phyloP scores from a whole-genome alignment of 768 basidiomycete species.

The Leccinum arenicola region DNA sequence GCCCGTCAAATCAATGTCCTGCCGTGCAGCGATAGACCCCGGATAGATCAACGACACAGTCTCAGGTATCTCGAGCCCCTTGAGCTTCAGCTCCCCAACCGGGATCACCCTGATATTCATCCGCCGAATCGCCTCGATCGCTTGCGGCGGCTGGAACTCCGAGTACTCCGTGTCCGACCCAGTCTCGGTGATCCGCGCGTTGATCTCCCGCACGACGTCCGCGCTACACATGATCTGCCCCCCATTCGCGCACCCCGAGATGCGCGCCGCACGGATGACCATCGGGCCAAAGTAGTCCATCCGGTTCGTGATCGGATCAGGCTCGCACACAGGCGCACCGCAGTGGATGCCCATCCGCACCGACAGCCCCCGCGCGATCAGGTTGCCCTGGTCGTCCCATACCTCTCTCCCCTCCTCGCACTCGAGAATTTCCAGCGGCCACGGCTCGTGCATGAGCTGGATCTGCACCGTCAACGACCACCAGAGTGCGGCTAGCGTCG shows the following conservation, averaged over 20 bases:
- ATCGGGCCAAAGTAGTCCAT: conserved; percentile 99
- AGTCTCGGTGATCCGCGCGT: conserved; percentile 52
- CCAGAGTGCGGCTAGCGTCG: conserved; percentile 79
- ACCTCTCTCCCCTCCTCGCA: conserved; percentile 87
- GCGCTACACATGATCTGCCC: conserved; percentile 93
- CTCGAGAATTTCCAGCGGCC: conserved; percentile 94
- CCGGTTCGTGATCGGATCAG: conserved; percentile 85
- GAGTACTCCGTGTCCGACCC: conserved; percentile 63
- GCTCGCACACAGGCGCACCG: conserved; percentile 84
- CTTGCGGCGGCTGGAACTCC: conserved; percentile 51
- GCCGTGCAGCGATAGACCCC: conserved; percentile 63
- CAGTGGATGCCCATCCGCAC: conserved; percentile 98
- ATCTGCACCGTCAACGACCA: conserved; percentile 89
- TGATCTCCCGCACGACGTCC: conserved; percentile 81
- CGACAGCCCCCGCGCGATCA: conserved; percentile 85
- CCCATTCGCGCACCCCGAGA: conserved; percentile 78
- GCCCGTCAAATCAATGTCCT: conserved; percentile 47
- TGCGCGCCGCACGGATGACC: conserved; percentile 90
- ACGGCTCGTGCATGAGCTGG: conserved; percentile 74
- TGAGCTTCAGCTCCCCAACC: conserved; percentile 90
- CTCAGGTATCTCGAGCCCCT: conserved; percentile 92
- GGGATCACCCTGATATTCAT: conserved; percentile 67
- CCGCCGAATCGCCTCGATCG: conserved; percentile 71
- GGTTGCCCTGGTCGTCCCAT: conserved; percentile 56
- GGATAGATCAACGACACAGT: conserved; percentile 85